Evolutionary conservation across 1,139 yeast species (phyloP).

Genomic region (Yamadazyma friedrichii): DNA sequence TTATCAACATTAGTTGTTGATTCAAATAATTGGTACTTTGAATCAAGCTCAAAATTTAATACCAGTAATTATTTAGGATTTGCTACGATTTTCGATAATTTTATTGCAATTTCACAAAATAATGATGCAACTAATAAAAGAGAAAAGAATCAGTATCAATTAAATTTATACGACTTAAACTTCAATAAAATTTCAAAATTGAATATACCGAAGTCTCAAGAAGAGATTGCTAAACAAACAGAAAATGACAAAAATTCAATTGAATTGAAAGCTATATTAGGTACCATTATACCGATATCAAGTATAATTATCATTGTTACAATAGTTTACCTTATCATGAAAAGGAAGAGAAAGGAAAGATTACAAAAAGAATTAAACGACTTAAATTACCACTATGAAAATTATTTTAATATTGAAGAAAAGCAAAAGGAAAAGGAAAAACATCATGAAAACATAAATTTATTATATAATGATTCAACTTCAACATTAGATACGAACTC

Average conservation of each 20-base stretch:
- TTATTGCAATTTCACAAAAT: constrained; percentile 22
- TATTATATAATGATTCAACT: constrained; percentile 34
- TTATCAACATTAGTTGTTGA: constrained; percentile 25
- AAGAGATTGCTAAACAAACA: constrained; percentile 5
- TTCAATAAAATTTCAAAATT: constrained; percentile 15
- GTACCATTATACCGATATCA: constrained; percentile 34
- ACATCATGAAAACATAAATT: constrained; percentile 2
- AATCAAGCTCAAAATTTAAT: constrained; percentile 26
- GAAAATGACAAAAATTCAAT: constrained; percentile 12
- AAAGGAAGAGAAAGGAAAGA: constrained; percentile 20
- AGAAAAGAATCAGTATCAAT: constrained; percentile 12
- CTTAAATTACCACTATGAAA: constrained; percentile 37
- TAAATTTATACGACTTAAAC: constrained; percentile 19
- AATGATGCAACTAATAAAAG: constrained; percentile 3
- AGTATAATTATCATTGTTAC: constrained; percentile 22
- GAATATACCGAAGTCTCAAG: constrained; percentile 11
- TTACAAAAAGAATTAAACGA: constrained; percentile 26
- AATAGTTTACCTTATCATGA: constrained; percentile 18
- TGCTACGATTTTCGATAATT: constrained; percentile 43
- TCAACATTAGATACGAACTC: constrained; percentile 37
- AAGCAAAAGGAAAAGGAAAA: constrained; percentile 4
- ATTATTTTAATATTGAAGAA: constrained; percentile 17
- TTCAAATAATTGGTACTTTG: constrained; percentile 32
- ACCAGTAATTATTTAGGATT: constrained; percentile 36
- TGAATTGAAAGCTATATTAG: constrained; percentile 31